Base-by-base conservation (phyloP, 75 land plant genomes). In the Gnetum montanum region DNA sequence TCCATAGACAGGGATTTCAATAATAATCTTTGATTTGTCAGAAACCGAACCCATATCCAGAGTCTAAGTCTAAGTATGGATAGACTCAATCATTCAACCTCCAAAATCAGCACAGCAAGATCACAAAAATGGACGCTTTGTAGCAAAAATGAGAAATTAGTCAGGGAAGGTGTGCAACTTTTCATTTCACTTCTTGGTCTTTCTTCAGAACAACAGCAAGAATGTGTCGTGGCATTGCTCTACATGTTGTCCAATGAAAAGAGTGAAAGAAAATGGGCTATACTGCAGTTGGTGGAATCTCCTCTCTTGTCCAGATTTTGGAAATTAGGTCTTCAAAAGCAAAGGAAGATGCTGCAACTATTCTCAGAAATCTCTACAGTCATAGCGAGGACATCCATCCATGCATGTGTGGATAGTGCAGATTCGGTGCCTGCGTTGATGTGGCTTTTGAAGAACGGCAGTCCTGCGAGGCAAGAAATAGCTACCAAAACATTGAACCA, bases 201-300 rank as follows among this genome's bases (percentile, higher is more conserved):
- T 7, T 71, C 69, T 28, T 37, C 58, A 23, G 65, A 65, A 65
- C 64, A 65, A 38, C 78, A 75, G 43, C 78, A 75, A 56, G 78
- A 75, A 55, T 65, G 61, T 41, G 70, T 70, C 19, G 78, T 75
- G 34, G 61, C 78, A 11, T 33, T 75, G 43, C 78, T 75, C 29
- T 75, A 76, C 24, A 73, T 73, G 33, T 5, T 76, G 29, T 76
- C 70, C 12, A 62, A 55, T 38, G 79, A 76, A 49, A 41, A 54
- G 37, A 77, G 66, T 22, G 79, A 76, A 23, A 62, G 79, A 57
- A 76, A 76, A 25, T 76, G 79, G 79, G 79, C 79, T 16, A 72
- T 76, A 45, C 79, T 28, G 79, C 79, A 31, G 79, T 77, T n/a
- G 79, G 79, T 18, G 79, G 79, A n/a, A 76, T 76, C 12, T 77